phyloP scores from a whole-genome alignment of 139 green algal species.

The Coccomyxa sp. region DNA sequence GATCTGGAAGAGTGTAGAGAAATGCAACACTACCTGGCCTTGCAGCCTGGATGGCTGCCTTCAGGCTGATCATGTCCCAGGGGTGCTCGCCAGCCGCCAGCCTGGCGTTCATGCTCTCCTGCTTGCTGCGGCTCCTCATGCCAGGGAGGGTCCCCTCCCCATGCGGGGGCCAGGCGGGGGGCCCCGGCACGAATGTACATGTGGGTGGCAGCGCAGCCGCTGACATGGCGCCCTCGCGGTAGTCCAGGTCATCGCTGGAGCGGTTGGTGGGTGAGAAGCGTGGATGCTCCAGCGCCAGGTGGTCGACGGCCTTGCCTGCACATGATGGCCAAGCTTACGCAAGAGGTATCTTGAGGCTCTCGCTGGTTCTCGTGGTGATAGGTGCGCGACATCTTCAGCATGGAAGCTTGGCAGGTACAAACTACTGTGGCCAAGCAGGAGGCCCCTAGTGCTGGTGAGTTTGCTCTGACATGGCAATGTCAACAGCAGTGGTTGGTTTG shows the following conservation, averaged over 20 bases:
- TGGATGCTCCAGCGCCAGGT: slow-evolving; percentile 4
- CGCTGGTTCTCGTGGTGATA: too few species aligned
- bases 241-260: not conserved
- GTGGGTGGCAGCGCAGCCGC: not conserved
- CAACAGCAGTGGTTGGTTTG: too few species aligned
- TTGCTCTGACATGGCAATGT: too few species aligned
- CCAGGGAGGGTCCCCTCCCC: too few species aligned
- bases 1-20: too few species aligned
- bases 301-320: not conserved
- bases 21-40: not conserved
- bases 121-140: not conserved
- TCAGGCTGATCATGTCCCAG: slow-evolving; percentile 19
- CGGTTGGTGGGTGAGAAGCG: slow-evolving; percentile 3
- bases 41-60: slow-evolving; percentile 2
- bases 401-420: too few species aligned
- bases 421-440: too few species aligned
- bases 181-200: not conserved
- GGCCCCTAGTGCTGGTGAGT: too few species aligned
- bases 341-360: too few species aligned
- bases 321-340: too few species aligned
- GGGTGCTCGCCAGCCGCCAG: not conserved
- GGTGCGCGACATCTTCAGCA: too few species aligned
- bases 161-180: not conserved
- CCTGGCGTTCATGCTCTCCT: not conserved
- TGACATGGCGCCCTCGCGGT: not conserved